Percentiles rank a stretch among this genome's conserved stretches.
Conservation (phyloP, 768 basidiomycete genomes). For the Boletales sp. region DNA sequence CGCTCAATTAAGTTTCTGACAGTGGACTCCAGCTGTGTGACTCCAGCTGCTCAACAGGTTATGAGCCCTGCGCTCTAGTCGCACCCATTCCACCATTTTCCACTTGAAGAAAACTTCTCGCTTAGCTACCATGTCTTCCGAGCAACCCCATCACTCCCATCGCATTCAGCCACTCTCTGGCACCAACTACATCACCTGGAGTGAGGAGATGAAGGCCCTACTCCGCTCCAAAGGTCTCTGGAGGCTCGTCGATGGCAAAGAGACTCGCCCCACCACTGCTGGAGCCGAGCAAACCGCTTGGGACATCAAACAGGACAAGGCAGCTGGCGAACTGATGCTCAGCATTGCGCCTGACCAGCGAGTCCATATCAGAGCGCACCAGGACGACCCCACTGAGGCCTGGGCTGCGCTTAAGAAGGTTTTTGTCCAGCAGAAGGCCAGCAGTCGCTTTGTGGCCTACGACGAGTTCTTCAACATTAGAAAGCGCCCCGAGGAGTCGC, state of each 20-base stretch:
- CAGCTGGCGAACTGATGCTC: slow-evolving; percentile 1
- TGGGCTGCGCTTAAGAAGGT: background rate
- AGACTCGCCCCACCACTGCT: background rate
- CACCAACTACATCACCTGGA: slow-evolving; percentile 3
- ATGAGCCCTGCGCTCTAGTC: background rate
- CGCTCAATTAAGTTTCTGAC: no score
- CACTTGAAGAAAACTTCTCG: background rate
- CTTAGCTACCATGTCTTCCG: background rate
- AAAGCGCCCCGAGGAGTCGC: slow-evolving; percentile 3
- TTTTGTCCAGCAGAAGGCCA: slow-evolving; percentile 3
- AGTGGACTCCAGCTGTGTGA: background rate
- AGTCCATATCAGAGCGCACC: background rate
- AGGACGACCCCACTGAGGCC: background rate
- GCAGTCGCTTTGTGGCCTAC: slow-evolving; percentile 4
- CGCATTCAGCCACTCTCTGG: background rate
- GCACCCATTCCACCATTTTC: background rate
- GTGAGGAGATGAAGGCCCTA: slow-evolving; percentile 3
- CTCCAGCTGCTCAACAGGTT: background rate
- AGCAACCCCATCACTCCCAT: background rate
- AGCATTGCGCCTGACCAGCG: background rate
- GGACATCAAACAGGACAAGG: slow-evolving; percentile 1
- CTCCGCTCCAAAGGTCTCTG: slow-evolving; percentile 2
- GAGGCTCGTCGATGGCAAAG: background rate
- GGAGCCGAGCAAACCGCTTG: background rate
- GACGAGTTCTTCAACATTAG: slow-evolving; percentile 8